phyloP scores from a whole-genome alignment of 805 yeast species.

The Tetrapisispora phaffii region DNA sequence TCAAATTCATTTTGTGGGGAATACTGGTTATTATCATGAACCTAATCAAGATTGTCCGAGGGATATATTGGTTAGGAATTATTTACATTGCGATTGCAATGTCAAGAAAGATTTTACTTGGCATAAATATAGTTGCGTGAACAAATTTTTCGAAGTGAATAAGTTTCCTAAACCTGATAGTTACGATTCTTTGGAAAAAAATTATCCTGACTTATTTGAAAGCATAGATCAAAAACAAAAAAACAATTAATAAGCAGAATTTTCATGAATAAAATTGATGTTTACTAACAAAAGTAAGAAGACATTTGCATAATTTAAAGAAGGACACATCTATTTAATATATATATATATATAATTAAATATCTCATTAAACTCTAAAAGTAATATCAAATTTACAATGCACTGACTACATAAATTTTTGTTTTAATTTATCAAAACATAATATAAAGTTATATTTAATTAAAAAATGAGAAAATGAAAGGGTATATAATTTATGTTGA shows the following conservation, averaged over 20 bases:
- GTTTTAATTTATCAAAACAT: too few relatives aligned
- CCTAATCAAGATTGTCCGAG: slow-evolving; percentile 70
- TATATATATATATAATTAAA: too few relatives aligned
- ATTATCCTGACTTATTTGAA: slow-evolving; percentile 1
- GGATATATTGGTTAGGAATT: slow-evolving; percentile 30
- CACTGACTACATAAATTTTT: too few relatives aligned
- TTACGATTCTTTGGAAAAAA: not conserved
- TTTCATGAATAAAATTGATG: too few relatives aligned
- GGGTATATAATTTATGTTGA: not conserved
- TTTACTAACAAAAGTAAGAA: too few relatives aligned
- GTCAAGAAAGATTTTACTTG: slow-evolving; percentile 56
- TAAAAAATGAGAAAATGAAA: too few relatives aligned
- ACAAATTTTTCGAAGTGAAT: slow-evolving; percentile 34
- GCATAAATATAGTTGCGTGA: slow-evolving; percentile 52
- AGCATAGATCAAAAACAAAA: not conserved
- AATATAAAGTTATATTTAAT: too few relatives aligned
- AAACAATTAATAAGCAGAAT: not conserved
- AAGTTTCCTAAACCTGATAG: slow-evolving; percentile 6
- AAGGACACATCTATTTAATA: too few relatives aligned
- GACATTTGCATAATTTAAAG: too few relatives aligned
- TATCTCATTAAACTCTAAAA: too few relatives aligned
- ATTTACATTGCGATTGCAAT: slow-evolving; percentile 50
- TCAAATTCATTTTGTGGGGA: slow-evolving; percentile 65
- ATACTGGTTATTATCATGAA: slow-evolving; percentile 69
- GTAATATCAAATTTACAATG: too few relatives aligned